Evolutionary conservation across 2,329 filamentous ascomycete genomes (phyloP).

Genomic region (Colletotrichum costaricense): DNA sequence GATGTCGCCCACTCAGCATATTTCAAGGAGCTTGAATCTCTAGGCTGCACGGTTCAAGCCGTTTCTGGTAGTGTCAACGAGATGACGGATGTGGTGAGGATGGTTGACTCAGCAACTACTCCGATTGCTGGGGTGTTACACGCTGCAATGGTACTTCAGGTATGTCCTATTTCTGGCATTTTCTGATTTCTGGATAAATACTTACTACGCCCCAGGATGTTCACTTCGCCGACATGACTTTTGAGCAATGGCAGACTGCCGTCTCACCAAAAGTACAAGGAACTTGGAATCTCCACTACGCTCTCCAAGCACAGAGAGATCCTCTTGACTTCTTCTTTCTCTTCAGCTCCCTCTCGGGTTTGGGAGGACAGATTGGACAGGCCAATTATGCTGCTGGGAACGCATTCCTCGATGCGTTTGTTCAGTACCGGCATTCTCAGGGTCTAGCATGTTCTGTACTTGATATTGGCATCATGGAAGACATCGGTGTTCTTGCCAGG

Average conservation of each 20-base stretch:
- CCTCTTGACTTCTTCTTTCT: constrained; percentile 52
- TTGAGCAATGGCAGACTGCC: constrained; percentile 48
- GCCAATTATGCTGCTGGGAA: constrained; percentile 55
- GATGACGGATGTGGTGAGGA: constrained; percentile 41
- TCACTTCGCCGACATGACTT: constrained; percentile 48
- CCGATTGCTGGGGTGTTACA: constrained; percentile 55
- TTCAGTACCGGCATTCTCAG: constrained; percentile 45
- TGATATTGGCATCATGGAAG: constrained; percentile 52
- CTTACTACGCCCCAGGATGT: constrained; percentile 13
- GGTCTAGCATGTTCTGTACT: constrained; percentile 52
- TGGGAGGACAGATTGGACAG: constrained; percentile 49
- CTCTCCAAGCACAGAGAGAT: constrained; percentile 31
- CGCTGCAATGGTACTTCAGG: constrained; percentile 50
- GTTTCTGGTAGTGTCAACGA: constrained; percentile 48
- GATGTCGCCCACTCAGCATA: background rate
- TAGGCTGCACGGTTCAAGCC: constrained; percentile 41
- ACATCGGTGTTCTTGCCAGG: constrained; percentile 49
- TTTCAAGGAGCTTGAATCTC: constrained; percentile 37
- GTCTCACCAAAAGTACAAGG: constrained; percentile 54
- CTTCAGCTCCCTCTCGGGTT: constrained; percentile 47
- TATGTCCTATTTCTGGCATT: background rate
- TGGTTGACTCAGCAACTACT: constrained; percentile 33
- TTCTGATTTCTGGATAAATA: background rate
- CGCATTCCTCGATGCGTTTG: constrained; percentile 53
- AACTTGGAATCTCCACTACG: constrained; percentile 56